A percentile compares a stretch with the other conserved stretches of the same genome.
Conservation (phyloP, 2,329 filamentous ascomycete species). For the Calonectria pteridis region DNA sequence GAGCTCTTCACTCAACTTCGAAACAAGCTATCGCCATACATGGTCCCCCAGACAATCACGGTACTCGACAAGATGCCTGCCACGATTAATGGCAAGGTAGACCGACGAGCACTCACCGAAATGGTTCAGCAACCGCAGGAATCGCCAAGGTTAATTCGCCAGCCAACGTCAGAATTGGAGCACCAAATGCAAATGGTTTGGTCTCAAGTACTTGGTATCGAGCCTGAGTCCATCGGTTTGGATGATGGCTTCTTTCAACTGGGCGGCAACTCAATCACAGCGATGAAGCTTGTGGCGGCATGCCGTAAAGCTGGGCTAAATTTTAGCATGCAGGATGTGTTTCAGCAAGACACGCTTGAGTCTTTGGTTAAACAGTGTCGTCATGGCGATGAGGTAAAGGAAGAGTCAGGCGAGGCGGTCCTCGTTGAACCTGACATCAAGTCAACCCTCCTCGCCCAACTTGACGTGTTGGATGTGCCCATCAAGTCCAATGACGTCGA, state of each 20-base stretch:
- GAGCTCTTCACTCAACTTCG: background rate
- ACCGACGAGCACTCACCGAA: background rate
- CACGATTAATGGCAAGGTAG: background rate
- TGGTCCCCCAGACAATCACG: conserved; percentile 40
- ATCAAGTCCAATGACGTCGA: conserved; percentile 11
- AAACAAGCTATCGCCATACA: conserved; percentile 39
- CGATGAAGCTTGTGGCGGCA: conserved; percentile 38
- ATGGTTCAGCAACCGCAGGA: background rate
- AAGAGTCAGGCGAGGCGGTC: background rate
- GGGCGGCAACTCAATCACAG: conserved; percentile 43
- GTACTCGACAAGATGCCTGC: conserved; percentile 43
- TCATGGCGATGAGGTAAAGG: conserved; percentile 52
- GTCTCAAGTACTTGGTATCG: conserved; percentile 27
- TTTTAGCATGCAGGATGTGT: conserved; percentile 24
- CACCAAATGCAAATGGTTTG: conserved; percentile 22
- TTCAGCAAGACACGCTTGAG: conserved; percentile 3
- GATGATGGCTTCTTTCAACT: conserved; percentile 45
- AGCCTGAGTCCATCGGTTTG: conserved; percentile 44
- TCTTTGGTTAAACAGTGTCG: background rate
- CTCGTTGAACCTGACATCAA: conserved; percentile 24
- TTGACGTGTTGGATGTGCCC: conserved; percentile 3
- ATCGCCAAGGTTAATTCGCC: background rate
- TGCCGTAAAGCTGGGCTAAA: conserved; percentile 19
- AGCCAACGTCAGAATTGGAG: background rate
- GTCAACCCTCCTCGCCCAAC: conserved; percentile 9